Conservation (phyloP, 257 asterid species). For the Solanum raphanifolium region DNA sequence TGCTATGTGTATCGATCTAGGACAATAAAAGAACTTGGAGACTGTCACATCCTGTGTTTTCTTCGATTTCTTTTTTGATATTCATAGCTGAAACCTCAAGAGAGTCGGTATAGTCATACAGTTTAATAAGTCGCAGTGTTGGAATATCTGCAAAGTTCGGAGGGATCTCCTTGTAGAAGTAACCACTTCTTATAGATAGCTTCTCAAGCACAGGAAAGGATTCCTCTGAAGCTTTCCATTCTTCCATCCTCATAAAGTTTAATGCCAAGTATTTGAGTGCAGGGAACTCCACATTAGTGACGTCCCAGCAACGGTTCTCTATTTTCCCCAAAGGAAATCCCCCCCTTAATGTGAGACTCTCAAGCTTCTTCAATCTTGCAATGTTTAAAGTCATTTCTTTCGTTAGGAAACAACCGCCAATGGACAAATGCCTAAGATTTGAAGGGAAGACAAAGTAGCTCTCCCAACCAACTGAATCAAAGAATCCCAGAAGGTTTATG, state of each 20-base stretch:
- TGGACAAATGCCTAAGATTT: not conserved
- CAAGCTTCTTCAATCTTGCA: not conserved
- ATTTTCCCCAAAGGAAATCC: no score
- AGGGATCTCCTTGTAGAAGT: not conserved
- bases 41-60: not conserved
- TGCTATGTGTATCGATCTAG: no score
- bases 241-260: fast-evolving
- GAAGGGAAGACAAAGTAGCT: not conserved
- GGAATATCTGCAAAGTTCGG: not conserved
- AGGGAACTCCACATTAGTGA: not conserved
- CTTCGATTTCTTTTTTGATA: not conserved
- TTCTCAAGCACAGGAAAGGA: not conserved
- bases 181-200: fast-evolving
- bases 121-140: not conserved
- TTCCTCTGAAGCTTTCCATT: not conserved
- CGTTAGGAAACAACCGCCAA: not conserved
- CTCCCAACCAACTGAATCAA: not conserved
- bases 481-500: not conserved
- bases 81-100: not conserved
- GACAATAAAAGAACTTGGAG: not conserved
- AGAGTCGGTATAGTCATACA: not conserved
- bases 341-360: not conserved
- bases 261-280: not conserved
- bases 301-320: not conserved
- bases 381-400: not conserved